These are phyloP conservation scores for Orbilia quercus DNA, from an alignment of 2,329 filamentous ascomycete genomes.

Conservation along the genomic window DNA sequence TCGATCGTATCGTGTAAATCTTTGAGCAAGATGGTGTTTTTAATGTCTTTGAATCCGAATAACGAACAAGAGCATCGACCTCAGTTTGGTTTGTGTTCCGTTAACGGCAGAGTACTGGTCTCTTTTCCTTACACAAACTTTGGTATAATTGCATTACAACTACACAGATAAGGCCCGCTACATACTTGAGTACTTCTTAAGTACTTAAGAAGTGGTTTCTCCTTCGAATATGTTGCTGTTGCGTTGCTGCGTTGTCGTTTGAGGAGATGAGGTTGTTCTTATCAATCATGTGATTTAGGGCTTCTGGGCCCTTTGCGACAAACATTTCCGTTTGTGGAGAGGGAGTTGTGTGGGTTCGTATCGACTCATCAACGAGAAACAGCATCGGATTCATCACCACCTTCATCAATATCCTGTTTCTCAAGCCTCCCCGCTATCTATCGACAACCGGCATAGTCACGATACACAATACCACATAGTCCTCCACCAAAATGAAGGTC, in stretches of 20 bases:
- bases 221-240: not conserved
- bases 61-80: too few relatives aligned
- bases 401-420: constrained; percentile 29
- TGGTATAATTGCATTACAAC: too few relatives aligned
- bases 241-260: constrained; percentile 41
- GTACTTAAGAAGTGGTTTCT: too few relatives aligned
- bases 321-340: constrained; percentile 35
- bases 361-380: constrained; percentile 32
- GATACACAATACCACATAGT: constrained; percentile 19
- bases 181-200: too few relatives aligned
- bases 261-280: constrained; percentile 3
- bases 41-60: too few relatives aligned
- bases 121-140: too few relatives aligned
- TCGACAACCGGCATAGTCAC: constrained; percentile 15
- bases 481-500: constrained; percentile 57
- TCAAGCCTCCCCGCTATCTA: constrained; percentile 11
- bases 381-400: constrained; percentile 15
- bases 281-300: constrained; percentile 45
- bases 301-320: constrained; percentile 39
- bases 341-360: constrained; percentile 16
- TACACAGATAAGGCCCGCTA: too few relatives aligned
- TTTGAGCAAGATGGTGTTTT: too few relatives aligned
- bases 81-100: too few relatives aligned
- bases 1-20: too few relatives aligned
- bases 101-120: too few relatives aligned